A percentile compares a stretch with the other conserved stretches of the same genome.
These are phyloP conservation scores for Colletotrichum gloeosporioides DNA, from an alignment of 2,329 filamentous ascomycete species.

Conservation along the genomic window DNA sequence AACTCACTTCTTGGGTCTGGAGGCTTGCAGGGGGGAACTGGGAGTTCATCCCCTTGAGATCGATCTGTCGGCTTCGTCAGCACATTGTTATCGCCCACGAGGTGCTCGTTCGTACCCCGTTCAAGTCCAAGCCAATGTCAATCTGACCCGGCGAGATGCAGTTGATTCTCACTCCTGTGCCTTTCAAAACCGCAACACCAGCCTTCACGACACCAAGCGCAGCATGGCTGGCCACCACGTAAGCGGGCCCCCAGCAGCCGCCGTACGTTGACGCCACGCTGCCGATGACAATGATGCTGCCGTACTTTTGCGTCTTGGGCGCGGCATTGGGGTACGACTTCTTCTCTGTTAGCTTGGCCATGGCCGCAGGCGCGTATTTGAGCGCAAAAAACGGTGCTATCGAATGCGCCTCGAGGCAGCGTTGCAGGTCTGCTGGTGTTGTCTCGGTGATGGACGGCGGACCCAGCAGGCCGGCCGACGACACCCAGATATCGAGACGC, in stretches of 20 bases:
- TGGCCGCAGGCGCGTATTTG: slow-evolving; percentile 68
- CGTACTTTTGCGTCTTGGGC: slow-evolving; percentile 64
- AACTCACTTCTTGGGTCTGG: slow-evolving; percentile 50
- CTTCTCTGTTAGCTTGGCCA: slow-evolving; percentile 61
- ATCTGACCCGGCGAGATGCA: slow-evolving; percentile 49
- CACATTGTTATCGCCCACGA: no score
- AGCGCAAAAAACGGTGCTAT: slow-evolving; percentile 69
- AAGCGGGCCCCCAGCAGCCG: slow-evolving; percentile 64
- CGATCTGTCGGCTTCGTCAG: slow-evolving; percentile 40
- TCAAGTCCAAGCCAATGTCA: slow-evolving; percentile 45
- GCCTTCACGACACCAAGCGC: slow-evolving; percentile 65
- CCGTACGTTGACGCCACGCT: slow-evolving; percentile 63
- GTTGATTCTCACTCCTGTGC: slow-evolving; percentile 64
- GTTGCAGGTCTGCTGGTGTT: slow-evolving; percentile 59
- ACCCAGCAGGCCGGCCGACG: slow-evolving; percentile 61
- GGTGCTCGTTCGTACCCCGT: slow-evolving; percentile 34
- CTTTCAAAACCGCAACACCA: slow-evolving; percentile 62
- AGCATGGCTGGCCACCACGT: slow-evolving; percentile 65
- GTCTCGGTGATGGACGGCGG: slow-evolving; percentile 62
- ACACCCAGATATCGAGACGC: slow-evolving; percentile 66
- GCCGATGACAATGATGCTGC: slow-evolving; percentile 66
- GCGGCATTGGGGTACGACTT: slow-evolving; percentile 65
- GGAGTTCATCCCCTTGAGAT: slow-evolving; percentile 52
- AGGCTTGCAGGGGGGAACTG: slow-evolving; percentile 61
- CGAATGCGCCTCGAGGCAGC: slow-evolving; percentile 64